Conservation (phyloP, 169 alveolate species). For the Eimeria sp. region DNA sequence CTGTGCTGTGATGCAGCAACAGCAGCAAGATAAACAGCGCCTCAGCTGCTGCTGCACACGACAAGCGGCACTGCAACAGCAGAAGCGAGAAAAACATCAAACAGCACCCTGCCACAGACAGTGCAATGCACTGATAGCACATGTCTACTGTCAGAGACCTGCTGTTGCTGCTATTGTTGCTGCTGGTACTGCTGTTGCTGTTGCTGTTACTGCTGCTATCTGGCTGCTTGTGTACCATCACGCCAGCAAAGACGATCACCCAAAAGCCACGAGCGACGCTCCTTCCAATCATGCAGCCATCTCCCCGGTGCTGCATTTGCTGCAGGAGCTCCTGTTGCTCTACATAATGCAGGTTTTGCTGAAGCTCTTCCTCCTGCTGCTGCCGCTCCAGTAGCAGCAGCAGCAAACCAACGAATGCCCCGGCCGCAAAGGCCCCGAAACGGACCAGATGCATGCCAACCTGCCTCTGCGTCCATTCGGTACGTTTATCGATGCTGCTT, state of each 20-base stretch:
- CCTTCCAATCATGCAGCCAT: background rate
- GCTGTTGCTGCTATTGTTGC: constrained; percentile 75
- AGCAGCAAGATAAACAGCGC: constrained; percentile 53
- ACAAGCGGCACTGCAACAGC: constrained; percentile 50
- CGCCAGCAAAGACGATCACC: constrained; percentile 16
- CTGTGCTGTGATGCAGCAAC: constrained; percentile 63
- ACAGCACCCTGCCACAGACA: constrained; percentile 56
- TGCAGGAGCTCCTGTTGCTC: constrained; percentile 20
- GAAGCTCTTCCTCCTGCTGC: background rate
- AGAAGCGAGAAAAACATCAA: constrained; percentile 20
- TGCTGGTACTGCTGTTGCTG: constrained; percentile 74
- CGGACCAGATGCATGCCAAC: background rate
- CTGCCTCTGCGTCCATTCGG: background rate
- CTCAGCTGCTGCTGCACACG: constrained; percentile 74
- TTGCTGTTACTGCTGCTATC: constrained; percentile 6
- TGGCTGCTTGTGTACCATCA: constrained; percentile 18
- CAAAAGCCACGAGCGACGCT: constrained; percentile 30
- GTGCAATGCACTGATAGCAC: constrained; percentile 37
- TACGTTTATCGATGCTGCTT: background rate
- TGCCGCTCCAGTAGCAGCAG: constrained; percentile 70
- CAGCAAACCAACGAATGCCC: constrained; percentile 31
- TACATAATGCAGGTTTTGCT: background rate
- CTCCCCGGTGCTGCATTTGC: constrained; percentile 11
- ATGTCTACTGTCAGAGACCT: constrained; percentile 27
- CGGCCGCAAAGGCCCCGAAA: background rate